Evolutionary conservation across 306 rosid species (phyloP), one percentile per base, ranked within the genome.

Genomic region (Chamaecrista fasciculata): DNA sequence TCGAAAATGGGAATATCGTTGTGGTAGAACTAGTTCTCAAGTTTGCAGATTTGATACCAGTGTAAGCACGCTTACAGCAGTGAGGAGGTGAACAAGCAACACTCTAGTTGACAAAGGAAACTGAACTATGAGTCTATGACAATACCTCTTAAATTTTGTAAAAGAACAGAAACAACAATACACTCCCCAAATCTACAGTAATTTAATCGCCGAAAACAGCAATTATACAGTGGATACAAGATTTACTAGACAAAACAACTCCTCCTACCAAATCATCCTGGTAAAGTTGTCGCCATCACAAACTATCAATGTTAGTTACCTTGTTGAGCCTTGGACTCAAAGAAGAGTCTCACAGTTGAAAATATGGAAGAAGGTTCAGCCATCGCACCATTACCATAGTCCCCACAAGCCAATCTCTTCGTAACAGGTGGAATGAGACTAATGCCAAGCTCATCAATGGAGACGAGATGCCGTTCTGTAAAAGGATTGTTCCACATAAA

Each of bases 311-410:
- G 40, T 85, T 72, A 74, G 40, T 85, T 72, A 74, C 79, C 79
- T 37, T 79, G 92, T 21, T 72, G 85, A 80, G 81, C 76, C 70
- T 83, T 79, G 4, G 90, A 77, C 79, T 83, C 96, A 10, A 65
- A 80, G 44, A 86, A 90, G 74, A 94, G 91, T 58, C 95, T 86
- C 2, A 94, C 92, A 23, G 97, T 88, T 0, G 97, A 85, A 85
- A 84, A 94, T 44, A 94, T 94, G 50, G 86, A 64, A 43, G 92
- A 81, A 44, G 96, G 92, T 78, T 94, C 99, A 18, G 97, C 97
- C 99, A 94, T 94, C 59, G 99, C 99, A 21, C 97, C 99, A 62
- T 87, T 90, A 74, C 99, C 99, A 20, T 84, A 86, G 74, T 94
- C 99, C 43, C 97, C 86, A 6, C 19, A 15, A 23, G 99, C 96